Conservation (phyloP, 441 rosid genomes). For the Pelargonium hybrid region DNA sequence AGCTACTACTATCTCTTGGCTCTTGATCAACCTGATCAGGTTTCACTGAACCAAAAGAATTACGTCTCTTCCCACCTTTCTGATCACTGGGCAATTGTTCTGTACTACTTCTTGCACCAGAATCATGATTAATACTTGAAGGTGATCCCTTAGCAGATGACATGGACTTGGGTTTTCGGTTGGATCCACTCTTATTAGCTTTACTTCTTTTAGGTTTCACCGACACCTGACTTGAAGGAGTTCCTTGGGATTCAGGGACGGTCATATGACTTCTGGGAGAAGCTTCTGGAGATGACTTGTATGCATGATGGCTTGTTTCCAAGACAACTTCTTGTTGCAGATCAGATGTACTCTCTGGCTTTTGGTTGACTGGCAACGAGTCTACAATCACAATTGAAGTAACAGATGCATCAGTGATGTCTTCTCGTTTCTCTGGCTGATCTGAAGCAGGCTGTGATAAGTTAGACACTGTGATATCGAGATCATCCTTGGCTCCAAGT, state of each 20-base stretch:
- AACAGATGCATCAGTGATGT: conserved; percentile 26
- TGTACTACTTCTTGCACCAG: conserved; percentile 38
- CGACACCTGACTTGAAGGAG: conserved; percentile 75
- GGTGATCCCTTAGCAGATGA: conserved; percentile 52
- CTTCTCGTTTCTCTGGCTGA: conserved; percentile 31
- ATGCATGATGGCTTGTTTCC: conserved; percentile 35
- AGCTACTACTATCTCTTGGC: conserved; percentile 54
- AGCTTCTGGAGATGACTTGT: conserved; percentile 46
- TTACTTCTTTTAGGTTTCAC: conserved; percentile 39
- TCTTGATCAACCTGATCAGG: conserved; percentile 47
- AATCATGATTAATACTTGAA: conserved; percentile 40
- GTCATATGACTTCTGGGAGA: conserved; percentile 54
- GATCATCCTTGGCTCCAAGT: conserved; percentile 29
- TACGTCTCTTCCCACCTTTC: conserved; percentile 53
- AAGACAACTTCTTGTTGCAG: conserved; percentile 23
- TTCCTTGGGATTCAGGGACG: conserved; percentile 64
- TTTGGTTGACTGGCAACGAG: conserved; percentile 24
- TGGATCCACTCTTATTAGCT: conserved; percentile 39
- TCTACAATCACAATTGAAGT: conserved; percentile 24
- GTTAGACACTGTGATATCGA: conserved; percentile 21
- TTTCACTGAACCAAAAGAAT: conserved; percentile 48
- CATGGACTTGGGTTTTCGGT: conserved; percentile 43
- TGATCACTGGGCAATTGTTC: conserved; percentile 50
- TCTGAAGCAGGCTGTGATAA: conserved; percentile 22
- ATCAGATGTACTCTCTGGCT: conserved; percentile 34